Base-by-base conservation (phyloP, 331 rosid genomes). In the Spiraea crenata region DNA sequence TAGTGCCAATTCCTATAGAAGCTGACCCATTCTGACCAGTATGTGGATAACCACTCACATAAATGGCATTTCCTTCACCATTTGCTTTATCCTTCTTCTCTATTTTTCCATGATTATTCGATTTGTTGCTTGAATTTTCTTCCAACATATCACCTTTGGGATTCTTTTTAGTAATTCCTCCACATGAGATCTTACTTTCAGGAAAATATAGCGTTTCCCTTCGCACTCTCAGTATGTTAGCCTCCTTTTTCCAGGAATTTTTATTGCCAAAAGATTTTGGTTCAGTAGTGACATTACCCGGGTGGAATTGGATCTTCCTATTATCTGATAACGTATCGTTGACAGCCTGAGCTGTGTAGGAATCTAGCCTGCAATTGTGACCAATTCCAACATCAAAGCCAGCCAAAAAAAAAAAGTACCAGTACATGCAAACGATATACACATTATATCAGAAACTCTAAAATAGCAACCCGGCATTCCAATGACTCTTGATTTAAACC, bases 351-450 rank as follows among this genome's bases (percentile, higher is more conserved):
- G 85, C 31, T 45, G 82, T 41, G 74, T 72, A 70, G 16, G 67
- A 58, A 64, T 76, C 86, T 59, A 75, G 69, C 78, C 92, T 93
- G 89, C 77, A 70, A 81, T 76, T 63, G 65, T 69, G 48, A 66
- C 46, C 73, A 66, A 61, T 60, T 64, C 72, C 71, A 31, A 57
- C 72, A 81, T 46, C 49, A 78, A 71, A 69, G 67, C 47, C 6
- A 34, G 34, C 70, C 71, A 71, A 74, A 62, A 63, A 42, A 55
- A 52, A 79, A 69, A 72, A 59, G 10, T 42, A 42, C 52, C n/a
- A 72, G 41, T 57, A 67, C 15, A 8, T 4, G 15, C 31, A 47
- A 40, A 52, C 9, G 57, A 19, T 42, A 42, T 45, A 52, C 42
- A 57, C 60, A 25, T 19, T 5, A 52, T 19, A 39, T 7, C 3